Evolutionary conservation across 1,284 basidiomycete genomes (phyloP).

Genomic region (Cryptococcus floricola): DNA sequence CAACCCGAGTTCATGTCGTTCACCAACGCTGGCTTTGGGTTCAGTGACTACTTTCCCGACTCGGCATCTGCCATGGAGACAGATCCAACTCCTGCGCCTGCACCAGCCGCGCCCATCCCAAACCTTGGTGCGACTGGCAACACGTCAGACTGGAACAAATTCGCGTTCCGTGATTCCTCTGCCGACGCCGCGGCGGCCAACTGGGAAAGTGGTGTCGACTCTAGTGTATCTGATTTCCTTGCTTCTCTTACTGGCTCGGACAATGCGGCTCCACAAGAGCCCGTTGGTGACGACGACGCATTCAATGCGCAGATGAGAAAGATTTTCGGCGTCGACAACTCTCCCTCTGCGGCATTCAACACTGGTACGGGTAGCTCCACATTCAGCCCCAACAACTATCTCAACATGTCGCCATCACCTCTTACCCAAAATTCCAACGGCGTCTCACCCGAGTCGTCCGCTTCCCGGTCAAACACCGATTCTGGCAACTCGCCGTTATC

Average conservation of each 20-base stretch:
- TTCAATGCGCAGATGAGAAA: slow-evolving; percentile 37
- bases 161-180: slow-evolving; percentile 27
- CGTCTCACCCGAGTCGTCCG: slow-evolving; percentile 18
- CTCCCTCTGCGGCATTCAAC: slow-evolving; percentile 25
- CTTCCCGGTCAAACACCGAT: not conserved
- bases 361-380: slow-evolving; percentile 5
- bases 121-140: slow-evolving; percentile 1
- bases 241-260: slow-evolving; percentile 29
- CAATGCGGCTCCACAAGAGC: slow-evolving; percentile 1
- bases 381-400: slow-evolving; percentile 44
- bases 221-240: slow-evolving; percentile 40
- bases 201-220: slow-evolving; percentile 33
- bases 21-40: slow-evolving; percentile 16
- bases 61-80: not conserved
- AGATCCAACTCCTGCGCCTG: slow-evolving; percentile 8
- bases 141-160: slow-evolving; percentile 18
- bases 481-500: too few relatives aligned
- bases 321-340: slow-evolving; percentile 21
- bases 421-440: slow-evolving; percentile 22
- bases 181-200: slow-evolving; percentile 13
- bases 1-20: slow-evolving; percentile 34
- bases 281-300: slow-evolving; percentile 23
- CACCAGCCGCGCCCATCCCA: slow-evolving; percentile 1
- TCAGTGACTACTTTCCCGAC: not conserved
- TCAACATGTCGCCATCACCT: slow-evolving; percentile 47